Conservation (phyloP, 305 asterid genomes). For the Solanum hybrid region DNA sequence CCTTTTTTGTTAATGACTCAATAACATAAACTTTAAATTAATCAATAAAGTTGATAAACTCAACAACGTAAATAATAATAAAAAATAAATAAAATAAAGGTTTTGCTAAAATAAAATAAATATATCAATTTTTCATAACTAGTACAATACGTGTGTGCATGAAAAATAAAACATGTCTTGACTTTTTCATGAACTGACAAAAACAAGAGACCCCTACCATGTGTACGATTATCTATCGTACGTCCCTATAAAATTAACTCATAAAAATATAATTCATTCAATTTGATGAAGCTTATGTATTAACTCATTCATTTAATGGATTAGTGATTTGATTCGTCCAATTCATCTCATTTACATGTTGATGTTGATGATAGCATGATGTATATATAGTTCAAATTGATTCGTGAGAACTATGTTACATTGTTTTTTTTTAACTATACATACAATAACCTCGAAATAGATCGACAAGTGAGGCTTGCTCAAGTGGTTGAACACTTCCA, state of each 20-base stretch:
- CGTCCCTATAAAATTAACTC: no score
- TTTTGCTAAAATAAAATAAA: background rate
- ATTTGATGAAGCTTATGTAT: background rate
- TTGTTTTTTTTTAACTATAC: background rate
- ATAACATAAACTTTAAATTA: background rate
- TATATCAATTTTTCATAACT: no score
- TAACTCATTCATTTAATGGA: background rate
- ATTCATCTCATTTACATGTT: background rate
- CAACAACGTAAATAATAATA: no score
- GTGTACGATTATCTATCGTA: background rate
- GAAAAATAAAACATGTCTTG: background rate
- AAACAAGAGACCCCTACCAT: background rate
- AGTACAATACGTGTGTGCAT: background rate
- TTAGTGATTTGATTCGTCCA: background rate
- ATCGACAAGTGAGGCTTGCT: background rate
- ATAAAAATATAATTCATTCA: background rate
- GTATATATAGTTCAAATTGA: background rate
- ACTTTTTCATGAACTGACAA: background rate
- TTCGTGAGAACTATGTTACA: background rate
- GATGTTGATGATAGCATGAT: rapidly evolving
- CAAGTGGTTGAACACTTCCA: background rate
- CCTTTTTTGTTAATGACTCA: background rate
- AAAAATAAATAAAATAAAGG: no score
- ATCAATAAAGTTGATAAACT: background rate
- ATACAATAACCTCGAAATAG: background rate